Evolutionary conservation across 306 rosid genomes (phyloP).

Genomic region (Oemleria cerasiformis): DNA sequence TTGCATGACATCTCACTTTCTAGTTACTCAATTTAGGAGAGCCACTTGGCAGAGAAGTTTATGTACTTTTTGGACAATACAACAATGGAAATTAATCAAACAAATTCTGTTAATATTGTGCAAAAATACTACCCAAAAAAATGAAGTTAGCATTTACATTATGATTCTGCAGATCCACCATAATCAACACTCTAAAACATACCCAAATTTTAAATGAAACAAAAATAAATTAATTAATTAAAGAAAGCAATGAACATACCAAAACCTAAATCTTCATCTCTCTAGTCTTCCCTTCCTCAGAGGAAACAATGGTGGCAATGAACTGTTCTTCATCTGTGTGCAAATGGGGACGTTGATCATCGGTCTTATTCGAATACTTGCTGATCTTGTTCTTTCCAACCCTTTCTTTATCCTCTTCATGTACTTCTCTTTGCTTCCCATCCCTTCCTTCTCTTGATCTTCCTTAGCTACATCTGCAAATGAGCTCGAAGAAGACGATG

Average conservation of each 20-base stretch:
- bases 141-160: conserved; percentile 75
- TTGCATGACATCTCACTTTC: conserved; percentile 25
- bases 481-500: conserved; percentile 73
- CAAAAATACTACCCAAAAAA: conserved; percentile 29
- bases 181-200: conserved; percentile 45
- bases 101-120: conserved; percentile 24
- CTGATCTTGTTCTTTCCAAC: conserved; percentile 88
- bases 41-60: conserved; percentile 16
- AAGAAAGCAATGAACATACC: conserved; percentile 38
- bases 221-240: neutral
- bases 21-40: conserved; percentile 11
- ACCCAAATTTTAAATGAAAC: conserved; percentile 30
- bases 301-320: conserved; percentile 90
- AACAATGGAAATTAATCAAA: conserved; percentile 10
- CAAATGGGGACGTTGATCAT: conserved; percentile 95
- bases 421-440: conserved; percentile 50
- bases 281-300: conserved; percentile 77
- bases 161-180: conserved; percentile 57
- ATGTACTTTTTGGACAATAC: conserved; percentile 22
- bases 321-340: conserved; percentile 70
- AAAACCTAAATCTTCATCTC: conserved; percentile 38
- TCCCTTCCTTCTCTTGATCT: conserved; percentile 56
- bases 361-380: conserved; percentile 83
- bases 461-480: conserved; percentile 58
- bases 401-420: conserved; percentile 81